Base-by-base conservation (phyloP, 2,329 filamentous ascomycete genomes). In the Scedosporium boydii region DNA sequence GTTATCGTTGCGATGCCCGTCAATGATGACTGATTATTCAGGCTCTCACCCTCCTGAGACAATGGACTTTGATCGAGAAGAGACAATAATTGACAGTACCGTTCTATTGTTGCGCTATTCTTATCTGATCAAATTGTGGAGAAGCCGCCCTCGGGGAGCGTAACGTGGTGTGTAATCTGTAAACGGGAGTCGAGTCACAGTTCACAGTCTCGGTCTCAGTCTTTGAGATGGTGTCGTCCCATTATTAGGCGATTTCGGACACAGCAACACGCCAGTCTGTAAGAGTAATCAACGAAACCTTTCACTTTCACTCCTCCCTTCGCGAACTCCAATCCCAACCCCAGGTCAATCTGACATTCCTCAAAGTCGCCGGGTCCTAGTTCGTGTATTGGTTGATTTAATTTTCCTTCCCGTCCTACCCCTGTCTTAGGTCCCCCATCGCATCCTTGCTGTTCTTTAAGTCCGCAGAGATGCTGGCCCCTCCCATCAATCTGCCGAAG, bases 401-500 rank as follows among this genome's bases (percentile, higher is more conserved):
- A 29, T 29, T 29, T 34, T 34, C 29, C 42, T 16, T 16, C 42
- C 16, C 42, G 18, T 18, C 14, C 42, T 16, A 16, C 42, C 42
- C 42, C 18, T 26, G 18, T 23, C 56, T 58, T 16, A 34, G 27
- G 12, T 7, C 34, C n/a, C n/a, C 34, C 62, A 14, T 9, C 29
- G 7, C 7, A 34, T 9, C 29, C 29, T 34, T 34, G 29, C 29
- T 9, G 1, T 34, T 29, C 27, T 29, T 29, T 34, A 34, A 9
- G 6, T 34, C 29, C 29, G 7, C 58, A 63, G 72, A 65, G 61
- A 83, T 83, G 81, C 77, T 84, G 48, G 74, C 72, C 3, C 67
- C 77, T 6, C 81, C 82, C 2, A 73, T 85, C 46, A 85, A 85
- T 70, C 72, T 85, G 67, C 82, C 82, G 64, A 85, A 83, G 70